Evolutionary conservation across 306 rosid genomes (phyloP).

Genomic region (Cicer cuneatum): DNA sequence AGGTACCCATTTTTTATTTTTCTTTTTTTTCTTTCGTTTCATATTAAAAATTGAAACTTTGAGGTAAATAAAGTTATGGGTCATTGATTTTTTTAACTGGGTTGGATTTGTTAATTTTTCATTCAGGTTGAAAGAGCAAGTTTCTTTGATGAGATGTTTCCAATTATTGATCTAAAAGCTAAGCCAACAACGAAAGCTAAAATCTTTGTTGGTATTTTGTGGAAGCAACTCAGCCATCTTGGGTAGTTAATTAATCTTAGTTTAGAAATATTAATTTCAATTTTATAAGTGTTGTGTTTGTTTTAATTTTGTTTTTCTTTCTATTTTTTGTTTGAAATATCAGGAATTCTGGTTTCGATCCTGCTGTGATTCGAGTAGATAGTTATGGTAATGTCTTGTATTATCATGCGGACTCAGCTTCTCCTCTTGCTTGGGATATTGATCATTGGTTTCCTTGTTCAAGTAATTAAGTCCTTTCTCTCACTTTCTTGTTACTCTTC

Average conservation of each 20-base stretch:
- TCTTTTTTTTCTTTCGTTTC: not conserved
- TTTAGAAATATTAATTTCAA: not conserved
- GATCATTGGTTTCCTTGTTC: slow-evolving; percentile 99
- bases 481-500: slow-evolving; percentile 25
- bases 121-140: slow-evolving; percentile 58
- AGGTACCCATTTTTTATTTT: slow-evolving; percentile 56
- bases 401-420: slow-evolving; percentile 91
- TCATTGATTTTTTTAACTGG: not conserved
- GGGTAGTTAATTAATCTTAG: slow-evolving; percentile 63
- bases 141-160: slow-evolving; percentile 73
- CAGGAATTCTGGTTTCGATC: slow-evolving; percentile 98
- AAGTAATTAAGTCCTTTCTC: slow-evolving; percentile 52
- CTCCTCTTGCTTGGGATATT: slow-evolving; percentile 97
- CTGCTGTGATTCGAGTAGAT: slow-evolving; percentile 87
- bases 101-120: slow-evolving; percentile 14
- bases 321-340: slow-evolving; percentile 1
- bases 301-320: not conserved
- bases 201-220: slow-evolving; percentile 75
- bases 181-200: slow-evolving; percentile 77
- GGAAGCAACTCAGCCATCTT: slow-evolving; percentile 95
- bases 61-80: slow-evolving; percentile 21
- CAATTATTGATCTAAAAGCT: slow-evolving; percentile 72
- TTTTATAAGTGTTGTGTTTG: slow-evolving; percentile 7
- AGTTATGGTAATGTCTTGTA: slow-evolving; percentile 85
- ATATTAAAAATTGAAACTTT: slow-evolving; percentile 12